phyloP scores from a whole-genome alignment of 129 eudicot species.

The Flaveria brownii region DNA sequence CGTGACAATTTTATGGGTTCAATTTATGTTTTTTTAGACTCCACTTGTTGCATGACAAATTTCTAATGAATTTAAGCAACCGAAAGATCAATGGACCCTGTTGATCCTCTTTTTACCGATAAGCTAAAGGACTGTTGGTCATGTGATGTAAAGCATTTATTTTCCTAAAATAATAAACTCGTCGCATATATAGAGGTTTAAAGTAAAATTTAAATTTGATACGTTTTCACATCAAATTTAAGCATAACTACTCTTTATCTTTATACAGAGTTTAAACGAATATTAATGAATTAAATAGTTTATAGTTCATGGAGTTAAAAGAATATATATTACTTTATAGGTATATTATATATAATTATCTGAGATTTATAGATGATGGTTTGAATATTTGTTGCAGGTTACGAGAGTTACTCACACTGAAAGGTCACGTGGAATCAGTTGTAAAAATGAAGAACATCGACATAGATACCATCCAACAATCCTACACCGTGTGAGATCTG shows the following conservation, averaged over 20 bases:
- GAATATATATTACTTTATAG: neutral
- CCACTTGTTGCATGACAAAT: no score
- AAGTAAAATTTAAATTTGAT: no score
- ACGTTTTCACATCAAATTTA: neutral
- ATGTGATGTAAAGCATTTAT: no score
- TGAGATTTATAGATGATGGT: neutral
- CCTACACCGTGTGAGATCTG: slow-evolving; percentile 51
- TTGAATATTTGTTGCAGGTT: slow-evolving; percentile 43
- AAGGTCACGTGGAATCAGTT: slow-evolving; percentile 75
- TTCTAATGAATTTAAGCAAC: no score
- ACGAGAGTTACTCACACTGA: slow-evolving; percentile 64
- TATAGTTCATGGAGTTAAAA: neutral
- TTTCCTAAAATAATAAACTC: no score
- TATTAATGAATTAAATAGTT: neutral
- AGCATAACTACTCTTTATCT: neutral
- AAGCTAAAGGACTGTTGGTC: no score
- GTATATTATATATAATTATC: no score
- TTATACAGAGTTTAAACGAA: neutral
- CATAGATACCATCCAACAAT: slow-evolving; percentile 65
- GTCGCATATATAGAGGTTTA: no score
- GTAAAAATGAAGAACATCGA: slow-evolving; percentile 71
- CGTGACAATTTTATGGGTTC: no score
- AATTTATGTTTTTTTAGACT: no score
- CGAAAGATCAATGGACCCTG: no score
- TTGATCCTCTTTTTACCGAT: no score